Evolutionary conservation across 768 basidiomycete genomes (phyloP).

Genomic region (Suillus tomentosus): DNA sequence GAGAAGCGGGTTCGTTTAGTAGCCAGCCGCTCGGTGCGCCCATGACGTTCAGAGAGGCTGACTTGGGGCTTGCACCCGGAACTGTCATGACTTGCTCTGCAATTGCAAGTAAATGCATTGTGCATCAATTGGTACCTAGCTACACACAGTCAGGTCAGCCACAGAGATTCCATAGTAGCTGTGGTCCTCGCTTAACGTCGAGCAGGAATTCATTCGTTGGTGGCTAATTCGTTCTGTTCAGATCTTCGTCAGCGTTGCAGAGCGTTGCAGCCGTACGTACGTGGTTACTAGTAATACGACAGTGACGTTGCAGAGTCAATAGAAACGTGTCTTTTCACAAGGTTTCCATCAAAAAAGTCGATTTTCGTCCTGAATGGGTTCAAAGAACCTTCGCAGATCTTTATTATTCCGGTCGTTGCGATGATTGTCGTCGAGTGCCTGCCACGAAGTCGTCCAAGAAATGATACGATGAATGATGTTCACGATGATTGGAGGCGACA

Average conservation of each 20-base stretch:
- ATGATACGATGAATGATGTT: not conserved
- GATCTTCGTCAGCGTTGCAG: not conserved
- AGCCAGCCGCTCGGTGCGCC: not conserved
- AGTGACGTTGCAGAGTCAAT: not conserved
- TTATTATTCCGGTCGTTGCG: not conserved
- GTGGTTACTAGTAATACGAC: not conserved
- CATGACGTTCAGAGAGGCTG: not conserved
- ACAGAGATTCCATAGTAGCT: not conserved
- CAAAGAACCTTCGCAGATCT: constrained; percentile 4
- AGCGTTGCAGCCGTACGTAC: not conserved
- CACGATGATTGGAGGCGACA: not conserved
- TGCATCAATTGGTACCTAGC: not conserved
- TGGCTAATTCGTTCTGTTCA: not conserved
- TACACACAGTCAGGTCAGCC: not conserved
- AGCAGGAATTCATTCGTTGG: not conserved
- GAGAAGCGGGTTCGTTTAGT: not conserved
- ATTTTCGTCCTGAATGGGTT: not conserved
- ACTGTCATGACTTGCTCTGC: not conserved
- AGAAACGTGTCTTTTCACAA: not conserved
- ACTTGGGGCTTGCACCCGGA: not conserved
- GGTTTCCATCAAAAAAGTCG: not conserved
- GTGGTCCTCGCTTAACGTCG: not conserved
- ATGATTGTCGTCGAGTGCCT: not conserved
- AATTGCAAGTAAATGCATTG: not conserved
- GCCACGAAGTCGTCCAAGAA: not conserved